Evolutionary conservation across 805 yeast species (phyloP), one percentile per base, ranked within the genome.

Genomic region (Lipomyces kockii): DNA sequence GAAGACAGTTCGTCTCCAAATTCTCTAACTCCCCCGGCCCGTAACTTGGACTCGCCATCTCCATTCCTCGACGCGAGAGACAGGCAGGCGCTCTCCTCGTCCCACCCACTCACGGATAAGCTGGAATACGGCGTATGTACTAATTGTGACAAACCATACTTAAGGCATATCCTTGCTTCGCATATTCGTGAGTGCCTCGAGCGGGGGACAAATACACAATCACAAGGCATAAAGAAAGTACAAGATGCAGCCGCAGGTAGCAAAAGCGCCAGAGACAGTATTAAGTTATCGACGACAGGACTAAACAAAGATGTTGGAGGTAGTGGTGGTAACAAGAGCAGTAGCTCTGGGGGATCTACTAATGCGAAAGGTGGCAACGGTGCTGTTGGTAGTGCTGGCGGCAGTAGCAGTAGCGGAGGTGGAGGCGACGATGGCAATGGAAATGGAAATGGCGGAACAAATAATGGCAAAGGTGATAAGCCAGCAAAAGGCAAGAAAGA

Each of bases 61-160:
- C 74, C 74, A 11, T n/a, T 53, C 3, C 57, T 70, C 51, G 49
- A 53, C 20, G 56, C 57, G 17, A 17, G 43, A 55, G 74, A 71
- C 58, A 60, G 73, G 11, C 34, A 25, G 11, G 64, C 71, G 11
- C 56, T 73, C 8, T 57, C 62, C 69, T 27, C 75, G 66, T 27
- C 61, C 25, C 77, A 77, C 59, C 85, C 85, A 2, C 74, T 84
- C 27, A 74, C 74, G 14, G 76, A 77, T 12, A 80, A 82, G 0
- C 58, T 83, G 3, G 78, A 79, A 37, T 84, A 84, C 69, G 75
- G 84, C 52, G 80, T 83, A 59, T 84, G 87, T 73, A 83, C 82
- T 61, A 75, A 76, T 60, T 84, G 87, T 72, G 79, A 79, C 56
- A 78, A 81, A 62, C 87, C 87, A 1, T 77, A 84, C 1, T 71